Evolutionary conservation across 768 basidiomycete genomes (phyloP).

Genomic region (Amyloporia xantha): DNA sequence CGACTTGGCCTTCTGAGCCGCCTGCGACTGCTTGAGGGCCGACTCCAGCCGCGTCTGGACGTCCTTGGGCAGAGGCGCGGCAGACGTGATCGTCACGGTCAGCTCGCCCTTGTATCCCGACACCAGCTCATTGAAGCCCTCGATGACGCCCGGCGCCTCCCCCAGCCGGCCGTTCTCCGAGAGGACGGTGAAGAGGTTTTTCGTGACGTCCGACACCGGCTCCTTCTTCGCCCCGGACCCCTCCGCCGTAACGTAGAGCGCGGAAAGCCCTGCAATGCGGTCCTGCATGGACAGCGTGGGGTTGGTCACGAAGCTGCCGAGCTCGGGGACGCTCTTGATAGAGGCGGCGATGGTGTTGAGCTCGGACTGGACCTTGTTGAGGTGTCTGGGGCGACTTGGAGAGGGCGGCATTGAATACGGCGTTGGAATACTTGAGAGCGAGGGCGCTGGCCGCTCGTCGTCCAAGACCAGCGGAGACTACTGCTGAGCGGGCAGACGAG

Average conservation of each 20-base stretch:
- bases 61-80: conserved; percentile 72
- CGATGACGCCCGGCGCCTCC: conserved; percentile 81
- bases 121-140: conserved; percentile 87
- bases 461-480: conserved; percentile 42
- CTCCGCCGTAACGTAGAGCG: conserved; percentile 64
- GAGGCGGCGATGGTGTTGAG: conserved; percentile 63
- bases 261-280: conserved; percentile 57
- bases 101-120: conserved; percentile 89
- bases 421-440: conserved; percentile 79
- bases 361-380: conserved; percentile 84
- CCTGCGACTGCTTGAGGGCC: conserved; percentile 78
- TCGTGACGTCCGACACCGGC: conserved; percentile 76
- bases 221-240: conserved; percentile 60
- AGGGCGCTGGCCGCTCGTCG: conserved; percentile 73
- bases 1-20: conserved; percentile 80
- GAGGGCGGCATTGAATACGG: conserved; percentile 75
- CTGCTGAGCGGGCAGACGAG: conserved; percentile 45
- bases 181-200: conserved; percentile 85
- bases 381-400: conserved; percentile 74
- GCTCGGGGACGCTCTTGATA: conserved; percentile 58
- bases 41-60: conserved; percentile 74
- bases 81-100: conserved; percentile 87
- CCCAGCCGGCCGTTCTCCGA: conserved; percentile 89
- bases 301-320: conserved; percentile 74
- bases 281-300: conserved; percentile 86